Base-by-base conservation (phyloP, 1,139 yeast species). In the Entelexis sorbosivorans region DNA sequence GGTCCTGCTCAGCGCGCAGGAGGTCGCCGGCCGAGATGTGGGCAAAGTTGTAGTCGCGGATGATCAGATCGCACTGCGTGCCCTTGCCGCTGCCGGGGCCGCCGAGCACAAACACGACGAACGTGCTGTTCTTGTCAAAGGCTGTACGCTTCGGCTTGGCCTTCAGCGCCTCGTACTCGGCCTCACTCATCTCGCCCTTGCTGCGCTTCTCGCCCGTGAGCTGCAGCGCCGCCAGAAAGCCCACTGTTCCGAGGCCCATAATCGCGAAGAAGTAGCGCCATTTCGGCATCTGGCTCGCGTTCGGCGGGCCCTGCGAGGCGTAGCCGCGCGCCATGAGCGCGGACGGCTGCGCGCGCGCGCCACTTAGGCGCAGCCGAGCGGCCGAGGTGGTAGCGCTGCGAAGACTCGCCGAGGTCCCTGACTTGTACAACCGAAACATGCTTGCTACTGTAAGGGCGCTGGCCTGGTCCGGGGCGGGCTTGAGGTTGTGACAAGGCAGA, bases 61-160 rank as follows among this genome's bases (percentile, higher is more conserved):
- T 96, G 53, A 91, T 74, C 62, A 78, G 83, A 40, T 81, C 84
- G 71, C 96, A 87, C 69, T 91, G 98, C 1, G 98, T 91, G 53
- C 98, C 98, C 65, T 91, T 91, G 39, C 98, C 98, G 17, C 95
- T 82, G 16, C 98, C 96, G 3, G 89, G 89, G 1, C 89, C 78
- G 13, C 72, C 72, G 38, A 91, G 76, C 8, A 91, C 96, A 66
- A 86, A 91, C 29, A 91, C 75, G 8, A 91, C 95, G 32, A 85
- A 78, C 32, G 85, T 77, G 38, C 79, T 81, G 17, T 47, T 38
- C 4, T 74, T 73, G 6, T 76, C 66, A 63, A 83, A 83, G 0
- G 82, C 78, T 13, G 73, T 54, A 48, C 54, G 51, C 46, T 61
- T 58, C 53, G 59, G 59, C 51, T 55, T 50, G 47, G 60, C 59